Conservation (phyloP, 2,329 filamentous ascomycete genomes). For the Penicillium sp. region DNA sequence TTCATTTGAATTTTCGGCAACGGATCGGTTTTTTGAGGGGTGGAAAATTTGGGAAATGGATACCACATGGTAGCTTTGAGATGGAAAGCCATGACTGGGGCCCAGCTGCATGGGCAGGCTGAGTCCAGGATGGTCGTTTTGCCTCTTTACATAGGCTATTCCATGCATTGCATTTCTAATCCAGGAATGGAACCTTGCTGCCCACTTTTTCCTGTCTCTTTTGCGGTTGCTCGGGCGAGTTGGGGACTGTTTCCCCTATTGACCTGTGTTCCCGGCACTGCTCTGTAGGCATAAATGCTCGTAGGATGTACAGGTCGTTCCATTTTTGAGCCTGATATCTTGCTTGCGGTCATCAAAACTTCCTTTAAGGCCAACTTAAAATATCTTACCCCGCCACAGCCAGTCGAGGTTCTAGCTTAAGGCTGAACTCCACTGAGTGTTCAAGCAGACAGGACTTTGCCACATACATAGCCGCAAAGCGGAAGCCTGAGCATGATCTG, state of each 20-base stretch:
- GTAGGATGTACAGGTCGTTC: not conserved
- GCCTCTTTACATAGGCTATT: slow-evolving; percentile 26
- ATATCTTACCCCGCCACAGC: not conserved
- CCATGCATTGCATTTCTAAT: slow-evolving; percentile 27
- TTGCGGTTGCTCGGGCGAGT: not conserved
- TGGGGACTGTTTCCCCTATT: not conserved
- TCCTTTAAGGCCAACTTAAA: not conserved
- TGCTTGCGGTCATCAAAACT: not conserved
- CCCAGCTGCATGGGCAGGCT: slow-evolving; percentile 14
- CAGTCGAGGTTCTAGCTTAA: not conserved
- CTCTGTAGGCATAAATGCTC: not conserved
- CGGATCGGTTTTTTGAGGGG: slow-evolving; percentile 21
- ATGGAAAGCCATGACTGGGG: slow-evolving; percentile 21
- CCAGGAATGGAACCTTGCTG: slow-evolving; percentile 17
- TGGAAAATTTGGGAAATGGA: slow-evolving; percentile 19
- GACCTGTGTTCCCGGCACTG: not conserved
- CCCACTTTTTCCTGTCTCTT: not conserved
- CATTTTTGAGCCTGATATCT: not conserved
- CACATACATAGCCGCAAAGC: not conserved
- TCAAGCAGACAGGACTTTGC: not conserved
- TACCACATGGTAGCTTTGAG: slow-evolving; percentile 20
- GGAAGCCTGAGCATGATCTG: not conserved
- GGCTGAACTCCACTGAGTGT: not conserved
- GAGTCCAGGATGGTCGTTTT: slow-evolving; percentile 19
- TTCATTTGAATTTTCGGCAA: slow-evolving; percentile 28